Percentiles rank a stretch among this genome's conserved stretches.
Conservation (phyloP, 441 rosid species). For the Corymbia citriodora region DNA sequence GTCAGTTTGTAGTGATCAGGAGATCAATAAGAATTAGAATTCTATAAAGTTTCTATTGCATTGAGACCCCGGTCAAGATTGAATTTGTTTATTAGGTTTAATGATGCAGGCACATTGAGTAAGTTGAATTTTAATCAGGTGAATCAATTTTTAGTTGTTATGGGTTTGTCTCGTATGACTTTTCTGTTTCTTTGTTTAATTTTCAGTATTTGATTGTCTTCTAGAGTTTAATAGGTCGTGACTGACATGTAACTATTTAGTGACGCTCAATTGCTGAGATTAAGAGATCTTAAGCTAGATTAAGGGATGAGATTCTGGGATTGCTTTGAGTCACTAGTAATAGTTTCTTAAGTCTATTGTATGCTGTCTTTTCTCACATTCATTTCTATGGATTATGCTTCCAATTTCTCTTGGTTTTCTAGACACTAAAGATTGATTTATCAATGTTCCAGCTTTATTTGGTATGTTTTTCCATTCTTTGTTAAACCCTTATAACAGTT, state of each 20-base stretch:
- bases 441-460: background rate
- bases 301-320: background rate
- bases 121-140: background rate
- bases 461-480: background rate
- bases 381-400: background rate
- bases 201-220: background rate
- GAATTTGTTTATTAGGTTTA: background rate
- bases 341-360: background rate
- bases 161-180: background rate
- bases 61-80: background rate
- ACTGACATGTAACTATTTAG: background rate
- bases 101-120: background rate
- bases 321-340: background rate
- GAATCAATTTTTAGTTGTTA: background rate
- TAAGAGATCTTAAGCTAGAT: background rate
- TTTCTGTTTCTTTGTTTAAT: background rate
- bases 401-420: background rate
- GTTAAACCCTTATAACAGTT: background rate
- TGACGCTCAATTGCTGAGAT: background rate
- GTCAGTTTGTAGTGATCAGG: background rate
- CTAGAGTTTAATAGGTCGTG: background rate
- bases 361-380: background rate
- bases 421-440: background rate
- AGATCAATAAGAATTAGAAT: background rate
- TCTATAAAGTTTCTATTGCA: background rate